These are phyloP conservation scores for Kuraishia piskuri DNA, from an alignment of 805 yeast genomes.

Conservation along the genomic window DNA sequence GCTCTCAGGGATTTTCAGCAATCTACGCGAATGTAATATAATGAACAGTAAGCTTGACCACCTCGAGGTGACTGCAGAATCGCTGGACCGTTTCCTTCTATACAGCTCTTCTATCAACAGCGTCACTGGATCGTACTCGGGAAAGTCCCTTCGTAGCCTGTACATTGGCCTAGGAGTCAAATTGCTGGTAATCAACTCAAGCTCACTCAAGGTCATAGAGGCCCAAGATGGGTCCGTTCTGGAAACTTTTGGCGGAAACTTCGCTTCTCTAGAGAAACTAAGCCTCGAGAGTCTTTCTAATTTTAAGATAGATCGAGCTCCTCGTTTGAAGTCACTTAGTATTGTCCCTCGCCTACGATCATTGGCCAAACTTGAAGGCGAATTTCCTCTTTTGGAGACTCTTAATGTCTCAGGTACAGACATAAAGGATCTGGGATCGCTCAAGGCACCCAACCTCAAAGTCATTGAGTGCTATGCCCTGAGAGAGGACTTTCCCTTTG, in stretches of 20 bases:
- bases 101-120: not conserved
- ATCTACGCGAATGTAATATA: not conserved
- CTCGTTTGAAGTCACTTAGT: not conserved
- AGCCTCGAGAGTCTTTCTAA: not conserved
- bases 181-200: not conserved
- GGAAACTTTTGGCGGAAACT: not conserved
- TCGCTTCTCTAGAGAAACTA: not conserved
- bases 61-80: not conserved
- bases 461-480: not conserved
- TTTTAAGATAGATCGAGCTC: not conserved
- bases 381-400: not conserved
- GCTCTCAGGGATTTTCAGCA: not conserved
- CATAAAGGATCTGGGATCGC: not conserved
- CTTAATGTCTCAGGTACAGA: not conserved
- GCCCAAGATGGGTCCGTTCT: not conserved
- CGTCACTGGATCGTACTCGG: not conserved
- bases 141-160: not conserved
- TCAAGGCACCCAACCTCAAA: not conserved
- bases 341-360: not conserved
- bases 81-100: not conserved
- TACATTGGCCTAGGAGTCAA: not conserved
- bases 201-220: not conserved
- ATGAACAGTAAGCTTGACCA: not conserved
- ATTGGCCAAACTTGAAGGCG: not conserved
- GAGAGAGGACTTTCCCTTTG: not conserved